These are phyloP conservation scores for Discostella stelligeroides DNA, from an alignment of 108 stramenopile genomes.

Conservation along the genomic window DNA sequence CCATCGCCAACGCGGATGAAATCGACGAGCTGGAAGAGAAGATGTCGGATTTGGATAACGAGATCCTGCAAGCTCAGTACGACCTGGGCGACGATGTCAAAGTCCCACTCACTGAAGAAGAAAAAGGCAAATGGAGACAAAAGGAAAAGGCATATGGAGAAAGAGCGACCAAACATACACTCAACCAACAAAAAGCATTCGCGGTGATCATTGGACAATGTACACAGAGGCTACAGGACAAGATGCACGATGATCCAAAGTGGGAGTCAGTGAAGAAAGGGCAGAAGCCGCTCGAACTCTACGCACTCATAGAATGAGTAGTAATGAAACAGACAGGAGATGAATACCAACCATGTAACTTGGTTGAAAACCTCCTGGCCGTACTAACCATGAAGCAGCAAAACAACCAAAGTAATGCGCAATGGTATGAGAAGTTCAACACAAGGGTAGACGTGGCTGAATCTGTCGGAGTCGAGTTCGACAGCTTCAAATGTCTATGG, in stretches of 20 bases:
- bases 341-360: slow-evolving; percentile 6
- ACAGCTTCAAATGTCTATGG: slow-evolving; percentile 9
- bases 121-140: not conserved
- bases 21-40: too few species aligned
- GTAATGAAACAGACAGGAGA: slow-evolving; percentile 12
- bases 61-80: not conserved
- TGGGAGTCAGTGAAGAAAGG: slow-evolving; percentile 1
- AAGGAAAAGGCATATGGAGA: slow-evolving; percentile 11
- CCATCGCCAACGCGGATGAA: too few species aligned
- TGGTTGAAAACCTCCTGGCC: not conserved
- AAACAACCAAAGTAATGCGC: not conserved
- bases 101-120: slow-evolving; percentile 7
- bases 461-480: not conserved
- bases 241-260: not conserved
- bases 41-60: not conserved
- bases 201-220: slow-evolving; percentile 3
- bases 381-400: slow-evolving; percentile 9
- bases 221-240: slow-evolving; percentile 2
- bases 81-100: not conserved
- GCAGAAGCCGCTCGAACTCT: not conserved
- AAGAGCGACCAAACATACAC: not conserved
- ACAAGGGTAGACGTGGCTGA: slow-evolving; percentile 9
- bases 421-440: slow-evolving; percentile 1
- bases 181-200: slow-evolving; percentile 14
- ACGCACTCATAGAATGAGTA: slow-evolving; percentile 4